phyloP scores from a whole-genome alignment of 2,329 filamentous ascomycete species.

The Sporothrix brunneoviolacea region DNA sequence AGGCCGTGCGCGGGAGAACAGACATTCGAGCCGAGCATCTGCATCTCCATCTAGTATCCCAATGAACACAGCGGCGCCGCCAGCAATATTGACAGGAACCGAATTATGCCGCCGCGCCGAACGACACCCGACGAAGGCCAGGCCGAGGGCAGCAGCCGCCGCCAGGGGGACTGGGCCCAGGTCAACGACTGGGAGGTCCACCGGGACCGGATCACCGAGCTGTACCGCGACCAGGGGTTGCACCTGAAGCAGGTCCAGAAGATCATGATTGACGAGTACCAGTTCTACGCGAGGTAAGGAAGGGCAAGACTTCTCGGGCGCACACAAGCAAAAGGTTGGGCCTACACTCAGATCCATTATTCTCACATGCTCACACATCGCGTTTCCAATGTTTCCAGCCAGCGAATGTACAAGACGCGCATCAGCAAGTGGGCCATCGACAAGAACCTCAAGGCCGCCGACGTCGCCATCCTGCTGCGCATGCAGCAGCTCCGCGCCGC shows the following conservation, averaged over 20 bases:
- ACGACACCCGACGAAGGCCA: too few species aligned
- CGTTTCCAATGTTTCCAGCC: too few species aligned
- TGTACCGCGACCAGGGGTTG: conserved; percentile 23
- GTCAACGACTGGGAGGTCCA: conserved; percentile 24
- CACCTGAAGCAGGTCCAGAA: conserved; percentile 24
- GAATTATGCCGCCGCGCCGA: too few species aligned
- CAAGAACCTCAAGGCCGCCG: conserved; percentile 27
- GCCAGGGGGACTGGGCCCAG: conserved; percentile 14
- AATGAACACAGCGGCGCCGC: too few species aligned
- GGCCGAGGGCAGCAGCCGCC: conserved; percentile 2
- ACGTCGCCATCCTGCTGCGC: conserved; percentile 23
- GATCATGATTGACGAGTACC: conserved; percentile 22
- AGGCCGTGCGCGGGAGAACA: too few species aligned
- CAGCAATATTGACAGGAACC: too few species aligned
- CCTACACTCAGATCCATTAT: too few species aligned
- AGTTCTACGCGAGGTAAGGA: conserved; percentile 25
- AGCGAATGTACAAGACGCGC: conserved; percentile 29
- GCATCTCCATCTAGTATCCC: too few species aligned
- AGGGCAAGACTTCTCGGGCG: too few species aligned
- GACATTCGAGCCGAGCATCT: too few species aligned
- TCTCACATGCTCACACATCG: too few species aligned
- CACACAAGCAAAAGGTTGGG: too few species aligned
- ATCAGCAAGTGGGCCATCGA: conserved; percentile 28
- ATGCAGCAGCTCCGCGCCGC: conserved; percentile 22
- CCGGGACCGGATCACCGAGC: conserved; percentile 21